Conservation (phyloP, 352 stramenopile species). For the Thalassiosira mediterranea region DNA sequence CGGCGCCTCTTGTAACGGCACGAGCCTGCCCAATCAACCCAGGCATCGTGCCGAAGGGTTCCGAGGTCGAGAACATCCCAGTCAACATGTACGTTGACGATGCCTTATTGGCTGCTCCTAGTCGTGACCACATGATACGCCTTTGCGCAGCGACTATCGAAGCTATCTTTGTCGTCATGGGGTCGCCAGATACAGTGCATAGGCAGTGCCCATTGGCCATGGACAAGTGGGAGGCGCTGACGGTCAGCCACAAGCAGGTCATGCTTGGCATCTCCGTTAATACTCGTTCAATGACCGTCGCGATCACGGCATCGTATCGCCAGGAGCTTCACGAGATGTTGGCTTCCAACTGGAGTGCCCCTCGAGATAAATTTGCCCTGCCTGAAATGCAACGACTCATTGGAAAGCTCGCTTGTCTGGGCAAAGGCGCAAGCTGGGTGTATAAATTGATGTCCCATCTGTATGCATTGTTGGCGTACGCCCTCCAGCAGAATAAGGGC, state of each 20-base stretch:
- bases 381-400: not conserved
- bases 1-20: not conserved
- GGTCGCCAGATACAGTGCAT: not conserved
- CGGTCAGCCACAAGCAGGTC: not conserved
- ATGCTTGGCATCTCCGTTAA: conserved; percentile 19
- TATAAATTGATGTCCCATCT: conserved; percentile 30
- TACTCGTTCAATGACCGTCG: conserved; percentile 7
- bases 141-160: conserved; percentile 19
- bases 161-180: conserved; percentile 44
- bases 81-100: conserved; percentile 32
- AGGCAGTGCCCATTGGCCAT: conserved; percentile 22
- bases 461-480: conserved; percentile 24
- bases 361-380: not conserved
- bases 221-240: conserved; percentile 32
- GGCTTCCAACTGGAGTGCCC: not conserved
- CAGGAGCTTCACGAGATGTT: not conserved
- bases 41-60: not conserved
- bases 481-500: conserved; percentile 16
- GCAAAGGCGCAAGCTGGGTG: conserved; percentile 5
- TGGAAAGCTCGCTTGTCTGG: conserved; percentile 7
- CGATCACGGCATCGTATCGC: conserved; percentile 20
- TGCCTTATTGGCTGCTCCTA: conserved; percentile 1
- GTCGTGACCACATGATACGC: not conserved
- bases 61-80: no score
- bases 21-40: not conserved